Evolutionary conservation across 257 asterid genomes (phyloP).

Genomic region (Capsicum baccatum): DNA sequence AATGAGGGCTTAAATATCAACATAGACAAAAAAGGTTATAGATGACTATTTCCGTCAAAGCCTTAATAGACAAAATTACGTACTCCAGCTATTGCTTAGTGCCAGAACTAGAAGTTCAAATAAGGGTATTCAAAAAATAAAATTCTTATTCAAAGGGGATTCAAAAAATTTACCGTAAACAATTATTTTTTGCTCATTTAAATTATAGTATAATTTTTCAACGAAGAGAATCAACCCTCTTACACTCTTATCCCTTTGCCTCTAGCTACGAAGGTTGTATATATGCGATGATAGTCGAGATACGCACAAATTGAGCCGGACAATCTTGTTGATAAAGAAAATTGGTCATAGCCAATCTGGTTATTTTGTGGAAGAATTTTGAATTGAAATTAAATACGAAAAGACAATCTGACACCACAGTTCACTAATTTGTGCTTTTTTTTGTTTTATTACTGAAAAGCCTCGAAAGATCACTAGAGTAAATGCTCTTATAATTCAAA

Average conservation of each 20-base stretch:
- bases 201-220: background rate
- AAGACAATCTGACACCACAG: background rate
- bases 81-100: background rate
- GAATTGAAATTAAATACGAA: background rate
- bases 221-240: background rate
- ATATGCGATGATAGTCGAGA: background rate
- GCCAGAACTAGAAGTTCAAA: background rate
- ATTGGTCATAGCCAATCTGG: background rate
- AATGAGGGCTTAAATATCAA: background rate
- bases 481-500: background rate
- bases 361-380: background rate
- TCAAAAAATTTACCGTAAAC: background rate
- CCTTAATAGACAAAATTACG: background rate
- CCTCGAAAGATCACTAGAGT: constrained; percentile 10
- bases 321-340: background rate
- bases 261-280: background rate
- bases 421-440: background rate
- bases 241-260: background rate
- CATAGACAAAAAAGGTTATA: background rate
- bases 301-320: accelerated
- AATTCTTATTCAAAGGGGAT: background rate
- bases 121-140: no score
- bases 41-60: background rate
- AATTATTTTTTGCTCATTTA: background rate
- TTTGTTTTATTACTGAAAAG: background rate